Evolutionary conservation across 2,329 filamentous ascomycete genomes (phyloP), one percentile per base, ranked within the genome.

Genomic region (Neofusicoccum laricinum): DNA sequence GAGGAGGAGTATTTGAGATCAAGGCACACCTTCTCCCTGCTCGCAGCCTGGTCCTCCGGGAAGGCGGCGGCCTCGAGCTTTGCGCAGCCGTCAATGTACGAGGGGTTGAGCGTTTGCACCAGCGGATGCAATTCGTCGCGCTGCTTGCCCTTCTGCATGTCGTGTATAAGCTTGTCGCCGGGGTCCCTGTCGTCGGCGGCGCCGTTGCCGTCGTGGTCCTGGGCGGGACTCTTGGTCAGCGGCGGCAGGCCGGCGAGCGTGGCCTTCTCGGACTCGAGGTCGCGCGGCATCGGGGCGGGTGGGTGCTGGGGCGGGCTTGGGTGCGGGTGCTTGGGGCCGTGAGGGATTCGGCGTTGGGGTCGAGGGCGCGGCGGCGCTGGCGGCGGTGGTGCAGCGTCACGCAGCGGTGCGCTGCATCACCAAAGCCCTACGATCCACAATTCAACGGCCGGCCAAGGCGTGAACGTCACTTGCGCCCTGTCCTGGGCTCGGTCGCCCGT

Each of bases 61-160:
- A 89, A 88, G 8, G 83, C 76, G 38, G 78, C 82, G 63, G 84
- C 79, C 72, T 89, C 86, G 17, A 89, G 81, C 66, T 77, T 76
- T 66, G 85, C 78, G 73, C 86, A 88, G 68, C 84, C 86, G 36
- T 89, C 86, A 55, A 89, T 74, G 70, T 92, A 88, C 30, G 84
- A 85, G 53, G 85, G 76, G 45, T 86, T 91, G 58, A 97, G 83
- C 32, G 90, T 85, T 61, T 91, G 87, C n/a, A 90, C 85, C 71
- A 90, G 90, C 30, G 92, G 88, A 71, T 91, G 85, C 71, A 92
- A 85, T 58, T 85, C 81, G 70, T 89, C 88, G 48, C 41, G 82
- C 65, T 82, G 73, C 68, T 67, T 74, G 61, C 61, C 61, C 61
- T 64, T 64, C 40, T 53, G 49, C 68, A 71, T 73, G 70, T 69